A percentile compares a stretch with the other conserved stretches of the same genome.
These are phyloP conservation scores for Euphrasia confusa DNA, from an alignment of 257 asterid species.

Conservation along the genomic window DNA sequence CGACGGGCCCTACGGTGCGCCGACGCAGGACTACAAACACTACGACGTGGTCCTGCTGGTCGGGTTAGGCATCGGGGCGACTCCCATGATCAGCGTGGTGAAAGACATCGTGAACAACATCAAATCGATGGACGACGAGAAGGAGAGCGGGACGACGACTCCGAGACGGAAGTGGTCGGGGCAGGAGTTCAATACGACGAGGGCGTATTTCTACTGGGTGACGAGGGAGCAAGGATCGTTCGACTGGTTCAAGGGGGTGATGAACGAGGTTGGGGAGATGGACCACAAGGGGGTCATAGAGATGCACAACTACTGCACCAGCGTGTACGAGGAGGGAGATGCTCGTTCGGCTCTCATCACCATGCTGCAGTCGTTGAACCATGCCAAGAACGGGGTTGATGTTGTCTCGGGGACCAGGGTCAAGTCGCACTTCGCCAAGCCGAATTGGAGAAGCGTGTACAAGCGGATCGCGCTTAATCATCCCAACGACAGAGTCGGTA, in stretches of 20 bases:
- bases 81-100: too few relatives aligned
- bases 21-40: too few relatives aligned
- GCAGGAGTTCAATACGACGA: not conserved
- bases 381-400: too few relatives aligned
- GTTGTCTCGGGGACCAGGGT: not conserved
- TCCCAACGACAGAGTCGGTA: not conserved
- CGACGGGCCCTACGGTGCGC: too few relatives aligned
- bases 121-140: too few relatives aligned
- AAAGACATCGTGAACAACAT: too few relatives aligned
- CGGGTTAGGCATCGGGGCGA: too few relatives aligned
- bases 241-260: not conserved
- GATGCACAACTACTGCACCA: constrained; percentile 1
- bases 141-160: too few relatives aligned
- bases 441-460: not conserved
- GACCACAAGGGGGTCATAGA: not conserved
- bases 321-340: constrained; percentile 2
- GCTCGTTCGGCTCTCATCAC: not conserved
- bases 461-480: not conserved
- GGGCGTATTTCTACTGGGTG: constrained; percentile 2
- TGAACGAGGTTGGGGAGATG: not conserved
- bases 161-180: too few relatives aligned
- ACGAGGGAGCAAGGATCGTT: not conserved
- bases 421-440: not conserved
- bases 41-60: too few relatives aligned
- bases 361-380: not conserved